Base-by-base conservation (phyloP, 2,329 filamentous ascomycete genomes). In the Dryadomyces quercus-mongolicae region DNA sequence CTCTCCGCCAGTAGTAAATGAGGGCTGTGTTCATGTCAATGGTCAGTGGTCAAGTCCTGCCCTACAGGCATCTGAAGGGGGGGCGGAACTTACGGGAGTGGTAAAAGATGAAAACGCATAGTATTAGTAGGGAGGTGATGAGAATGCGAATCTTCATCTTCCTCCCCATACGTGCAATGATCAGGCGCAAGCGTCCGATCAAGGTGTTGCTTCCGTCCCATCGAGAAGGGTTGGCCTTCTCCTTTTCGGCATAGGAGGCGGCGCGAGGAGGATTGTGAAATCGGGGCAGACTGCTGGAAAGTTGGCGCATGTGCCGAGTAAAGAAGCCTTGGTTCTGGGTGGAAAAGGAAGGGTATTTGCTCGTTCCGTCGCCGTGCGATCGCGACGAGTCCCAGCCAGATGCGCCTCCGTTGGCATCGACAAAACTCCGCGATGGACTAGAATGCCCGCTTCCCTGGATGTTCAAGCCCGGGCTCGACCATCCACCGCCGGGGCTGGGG, bases 301-400 rank as follows among this genome's bases (percentile, higher is more conserved):
- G 77, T 60, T 80, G 84, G 60, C 88, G 84, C 71, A 88, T 88
- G 67, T 94, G 88, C 59, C 88, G 82, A 55, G 82, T 84, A 68
- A 96, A 92, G 75, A 95, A 95, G 55, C 90, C 88, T 63, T 88
- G 84, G 65, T 89, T 89, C 62, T 86, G 82, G 10, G 85, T 90
- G 58, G 83, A 83, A 69, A 89, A 93, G 43, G 85, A 86, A 9
- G 88, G 83, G 65, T 90, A 89, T 56, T 85, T 81, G 65, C 83
- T 81, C 56, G 87, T 78, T 56, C 84, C 82, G 54, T 84, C 80
- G 64, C 82, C 52, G 51, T 31, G 54, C 20, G 56, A 50, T 15
- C 53, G 40, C 6, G 54, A 84, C 9, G 86, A 85, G 55, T 90
- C 87, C 90, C 90, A 96, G 21, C 87, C 82, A 43, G 75, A 70